Base-by-base conservation (phyloP, 306 rosid species). In the Begonia fuchsioides region DNA sequence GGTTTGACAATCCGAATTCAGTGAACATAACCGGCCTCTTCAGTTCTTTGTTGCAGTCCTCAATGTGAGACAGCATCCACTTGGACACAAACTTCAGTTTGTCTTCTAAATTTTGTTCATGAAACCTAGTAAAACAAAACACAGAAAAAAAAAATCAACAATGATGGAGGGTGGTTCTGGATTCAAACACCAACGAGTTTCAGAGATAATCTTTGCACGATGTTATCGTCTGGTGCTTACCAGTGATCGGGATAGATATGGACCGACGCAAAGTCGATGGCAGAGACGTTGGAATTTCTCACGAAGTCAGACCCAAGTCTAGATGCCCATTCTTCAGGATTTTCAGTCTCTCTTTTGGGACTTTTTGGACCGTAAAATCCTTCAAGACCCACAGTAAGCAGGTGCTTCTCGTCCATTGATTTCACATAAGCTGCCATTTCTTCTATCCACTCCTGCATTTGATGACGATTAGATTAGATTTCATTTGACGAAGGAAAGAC, bases 21-120 rank as follows among this genome's bases (percentile, higher is more conserved):
- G 98, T 81, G 71, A 85, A 90, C 83, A 90, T 58, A 52, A 90
- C 76, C 6, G 98, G 98, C 66, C 71, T 90, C 35, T 72, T 73
- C 72, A 90, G 68, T 51, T 64, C 78, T 57, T 53, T 78, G 58
- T 82, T 79, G 43, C 98, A 83, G 44, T 90, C 98, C 66, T 85
- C 93, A 43, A 90, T 90, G 77, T 90, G 98, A 46, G 98, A 85
- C 48, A 38, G 66, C 94, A 79, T 82, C 98, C 98, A 90, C 73
- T 90, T 82, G 35, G 78, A 63, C 9, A 90, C 77, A 54, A 75
- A 90, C 53, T 68, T 68, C 50, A 90, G 76, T 39, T 76, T 71
- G 19, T 60, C 79, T 52, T 85, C 94, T 52, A 79, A 69, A 10
- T 49, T 71, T 56, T 69, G 64, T 15, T 58, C 68, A 35, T 68